Conservation (phyloP, 192 early-diverging fungal genomes). For the Coemansia sp. region DNA sequence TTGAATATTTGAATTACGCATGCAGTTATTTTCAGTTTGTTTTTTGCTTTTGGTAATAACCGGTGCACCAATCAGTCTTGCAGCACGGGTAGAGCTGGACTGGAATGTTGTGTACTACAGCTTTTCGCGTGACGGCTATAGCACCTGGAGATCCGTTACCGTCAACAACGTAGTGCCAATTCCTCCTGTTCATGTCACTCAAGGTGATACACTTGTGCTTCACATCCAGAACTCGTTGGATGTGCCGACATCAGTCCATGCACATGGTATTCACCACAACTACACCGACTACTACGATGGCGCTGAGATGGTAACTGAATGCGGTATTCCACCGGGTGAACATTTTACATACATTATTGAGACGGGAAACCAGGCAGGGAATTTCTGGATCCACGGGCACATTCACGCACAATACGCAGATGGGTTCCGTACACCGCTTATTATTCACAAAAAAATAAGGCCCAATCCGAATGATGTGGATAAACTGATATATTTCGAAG, state of each 20-base stretch:
- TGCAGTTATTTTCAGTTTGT: background rate
- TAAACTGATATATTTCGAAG: slow-evolving; percentile 55
- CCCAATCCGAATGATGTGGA: slow-evolving; percentile 61
- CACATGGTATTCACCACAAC: slow-evolving; percentile 75
- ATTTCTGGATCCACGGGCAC: slow-evolving; percentile 79
- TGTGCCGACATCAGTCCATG: slow-evolving; percentile 61
- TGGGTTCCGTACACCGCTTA: slow-evolving; percentile 66
- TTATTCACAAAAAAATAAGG: slow-evolving; percentile 53
- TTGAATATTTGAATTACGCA: background rate
- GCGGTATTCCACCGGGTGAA: slow-evolving; percentile 63
- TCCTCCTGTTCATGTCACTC: slow-evolving; percentile 1
- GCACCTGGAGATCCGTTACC: slow-evolving; percentile 55
- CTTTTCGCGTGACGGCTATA: slow-evolving; percentile 60
- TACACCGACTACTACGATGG: slow-evolving; percentile 67
- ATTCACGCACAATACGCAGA: slow-evolving; percentile 68
- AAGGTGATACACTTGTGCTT: slow-evolving; percentile 26
- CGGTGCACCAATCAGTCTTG: background rate
- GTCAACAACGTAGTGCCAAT: slow-evolving; percentile 61
- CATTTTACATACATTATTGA: slow-evolving; percentile 63
- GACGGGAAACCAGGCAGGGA: slow-evolving; percentile 54
- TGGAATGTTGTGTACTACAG: slow-evolving; percentile 62
- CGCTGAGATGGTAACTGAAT: slow-evolving; percentile 61
- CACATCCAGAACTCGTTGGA: slow-evolving; percentile 47
- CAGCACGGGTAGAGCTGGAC: slow-evolving; percentile 18
- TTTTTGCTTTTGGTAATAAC: background rate